phyloP scores from a whole-genome alignment of 1,284 basidiomycete species.

The Trametes sp. region DNA sequence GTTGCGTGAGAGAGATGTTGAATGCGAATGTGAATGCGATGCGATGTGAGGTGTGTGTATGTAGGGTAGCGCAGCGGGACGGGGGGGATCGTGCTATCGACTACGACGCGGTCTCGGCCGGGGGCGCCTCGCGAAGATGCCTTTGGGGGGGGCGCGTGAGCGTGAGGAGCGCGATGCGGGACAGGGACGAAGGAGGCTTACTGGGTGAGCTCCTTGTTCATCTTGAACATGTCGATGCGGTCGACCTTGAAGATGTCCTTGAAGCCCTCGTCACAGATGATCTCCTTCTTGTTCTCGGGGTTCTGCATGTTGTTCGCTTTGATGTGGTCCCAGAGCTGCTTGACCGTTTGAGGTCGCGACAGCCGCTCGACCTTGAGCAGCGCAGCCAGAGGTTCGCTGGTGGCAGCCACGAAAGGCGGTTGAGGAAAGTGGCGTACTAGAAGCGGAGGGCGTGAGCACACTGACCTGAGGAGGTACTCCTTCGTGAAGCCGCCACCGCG shows the following conservation, averaged over 20 bases:
- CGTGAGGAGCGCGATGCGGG: neutral
- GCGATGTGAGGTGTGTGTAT: neutral
- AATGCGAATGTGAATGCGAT: neutral
- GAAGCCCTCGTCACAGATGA: constrained; percentile 78
- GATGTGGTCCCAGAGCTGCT: constrained; percentile 87
- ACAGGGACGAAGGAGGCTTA: constrained; percentile 46
- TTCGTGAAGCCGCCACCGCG: constrained; percentile 74
- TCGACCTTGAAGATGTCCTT: constrained; percentile 77
- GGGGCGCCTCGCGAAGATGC: constrained; percentile 22
- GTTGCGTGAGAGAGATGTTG: neutral
- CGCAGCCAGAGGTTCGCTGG: constrained; percentile 68
- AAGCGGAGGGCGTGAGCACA: neutral
- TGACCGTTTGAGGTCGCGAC: constrained; percentile 89
- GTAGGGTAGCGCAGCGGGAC: neutral
- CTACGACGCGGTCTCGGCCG: constrained; percentile 1
- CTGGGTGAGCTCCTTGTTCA: constrained; percentile 85
- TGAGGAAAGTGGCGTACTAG: neutral
- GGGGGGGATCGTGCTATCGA: neutral
- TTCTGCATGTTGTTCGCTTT: constrained; percentile 82
- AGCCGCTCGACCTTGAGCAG: constrained; percentile 66
- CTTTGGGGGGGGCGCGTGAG: constrained; percentile 1
- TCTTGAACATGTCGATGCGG: constrained; percentile 86
- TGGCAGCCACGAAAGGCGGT: neutral
- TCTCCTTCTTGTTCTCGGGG: constrained; percentile 80
- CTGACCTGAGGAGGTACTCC: constrained; percentile 77